Base-by-base conservation (phyloP, 768 basidiomycete genomes). In the Auriscalpium orientale region DNA sequence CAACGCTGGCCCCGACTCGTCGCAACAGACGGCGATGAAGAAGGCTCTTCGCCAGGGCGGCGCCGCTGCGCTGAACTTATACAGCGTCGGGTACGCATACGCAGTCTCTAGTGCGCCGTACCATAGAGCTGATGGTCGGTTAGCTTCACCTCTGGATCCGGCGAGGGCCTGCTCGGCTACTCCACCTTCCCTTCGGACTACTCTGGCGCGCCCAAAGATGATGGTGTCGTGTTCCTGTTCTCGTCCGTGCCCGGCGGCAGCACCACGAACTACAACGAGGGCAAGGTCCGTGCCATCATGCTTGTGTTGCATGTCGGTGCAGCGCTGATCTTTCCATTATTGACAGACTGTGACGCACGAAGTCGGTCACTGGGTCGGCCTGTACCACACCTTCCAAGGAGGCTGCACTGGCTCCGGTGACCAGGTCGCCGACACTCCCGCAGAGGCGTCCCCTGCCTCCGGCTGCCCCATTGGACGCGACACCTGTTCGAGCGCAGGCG, bases 361-460 rank as follows among this genome's bases (percentile, higher is more conserved):
- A 66, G 76, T 73, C 49, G 79, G 81, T n/a, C 80, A 82, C 68
- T 83, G 81, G 80, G 69, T 80, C 56, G 81, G 81, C 28, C 72
- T 82, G 22, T 81, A 74, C 68, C 80, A 82, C 69, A 80, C 80
- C 22, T 82, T 81, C 76, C 76, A 83, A 63, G 77, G 78, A 44
- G 76, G 77, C 20, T 79, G 74, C 69, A 47, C 43, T 49, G 54
- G 59, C 44, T 55, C 61, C 35, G 79, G 77, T 28, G 79, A 80
- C 62, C 58, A 51, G 21, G 77, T 81, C 54, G 61, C 61, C 13
- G 78, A 79, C 60, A 80, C 77, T 1, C 79, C 79, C 13, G 65
- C 77, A 16, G 79, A 80, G 65, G 64, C 73, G 1, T 71, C 67
- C 20, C 56, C 76, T 53, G 76, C 55, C 63, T 66, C 64, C 35